Conservation (phyloP, 371 early-diverging fungal species). For the Antonospora locustae region DNA sequence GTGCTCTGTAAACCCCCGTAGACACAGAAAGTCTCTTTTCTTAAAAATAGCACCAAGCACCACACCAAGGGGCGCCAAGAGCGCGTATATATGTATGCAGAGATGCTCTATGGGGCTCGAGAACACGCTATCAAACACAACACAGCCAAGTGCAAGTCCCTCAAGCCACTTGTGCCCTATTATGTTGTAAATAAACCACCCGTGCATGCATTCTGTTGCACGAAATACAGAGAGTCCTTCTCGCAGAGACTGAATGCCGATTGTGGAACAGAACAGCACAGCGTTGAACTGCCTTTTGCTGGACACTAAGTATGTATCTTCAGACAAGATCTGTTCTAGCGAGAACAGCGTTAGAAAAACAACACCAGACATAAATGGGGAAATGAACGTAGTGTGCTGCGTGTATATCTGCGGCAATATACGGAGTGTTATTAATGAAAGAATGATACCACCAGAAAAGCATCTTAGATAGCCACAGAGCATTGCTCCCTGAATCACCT, state of each 20-base stretch:
- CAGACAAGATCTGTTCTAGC: no score
- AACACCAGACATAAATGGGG: conserved; percentile 32
- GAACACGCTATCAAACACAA: conserved; percentile 43
- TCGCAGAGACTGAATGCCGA: no score
- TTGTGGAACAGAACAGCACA: no score
- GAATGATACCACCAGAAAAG: conserved; percentile 43
- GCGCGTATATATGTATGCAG: conserved; percentile 45
- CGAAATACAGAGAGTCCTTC: no score
- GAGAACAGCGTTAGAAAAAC: conserved; percentile 38
- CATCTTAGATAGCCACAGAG: conserved; percentile 42
- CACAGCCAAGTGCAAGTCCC: conserved; percentile 52
- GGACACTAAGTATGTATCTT: no score
- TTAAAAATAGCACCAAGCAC: no score
- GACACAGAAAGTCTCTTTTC: background rate
- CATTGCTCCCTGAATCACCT: no score
- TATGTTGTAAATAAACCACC: conserved; percentile 44
- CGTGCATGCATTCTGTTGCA: no score
- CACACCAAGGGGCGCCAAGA: conserved; percentile 53
- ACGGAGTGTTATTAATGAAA: conserved; percentile 39
- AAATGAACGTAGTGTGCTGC: background rate
- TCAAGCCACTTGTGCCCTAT: conserved; percentile 54
- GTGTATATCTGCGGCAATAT: conserved; percentile 39
- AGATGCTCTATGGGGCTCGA: conserved; percentile 4
- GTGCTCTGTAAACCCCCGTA: background rate
- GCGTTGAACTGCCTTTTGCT: no score